Evolutionary conservation across 306 rosid genomes (phyloP).

Genomic region (Lupinus albus): DNA sequence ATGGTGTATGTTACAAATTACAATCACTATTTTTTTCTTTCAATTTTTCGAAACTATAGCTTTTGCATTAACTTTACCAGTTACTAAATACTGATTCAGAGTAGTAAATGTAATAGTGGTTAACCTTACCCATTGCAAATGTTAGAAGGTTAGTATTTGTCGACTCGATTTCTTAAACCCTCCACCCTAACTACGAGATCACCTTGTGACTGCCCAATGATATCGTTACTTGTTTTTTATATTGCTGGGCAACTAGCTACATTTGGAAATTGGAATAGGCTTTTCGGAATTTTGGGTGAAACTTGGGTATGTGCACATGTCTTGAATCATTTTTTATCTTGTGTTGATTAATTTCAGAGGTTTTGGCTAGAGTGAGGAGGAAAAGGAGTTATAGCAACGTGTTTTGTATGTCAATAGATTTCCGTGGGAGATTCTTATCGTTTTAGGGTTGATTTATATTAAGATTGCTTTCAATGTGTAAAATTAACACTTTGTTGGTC

Average conservation of each 20-base stretch:
- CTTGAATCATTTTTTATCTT: constrained; percentile 2
- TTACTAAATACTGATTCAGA: neutral
- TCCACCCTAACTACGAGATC: too few species aligned
- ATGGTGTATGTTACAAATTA: too few species aligned
- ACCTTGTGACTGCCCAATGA: too few species aligned
- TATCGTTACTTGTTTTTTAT: constrained; percentile 19
- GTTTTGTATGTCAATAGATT: constrained; percentile 21
- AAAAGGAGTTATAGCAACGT: constrained; percentile 8
- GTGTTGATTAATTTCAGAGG: constrained; percentile 31
- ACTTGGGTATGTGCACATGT: constrained; percentile 32
- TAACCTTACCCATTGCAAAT: too few species aligned
- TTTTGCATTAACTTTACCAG: constrained; percentile 9
- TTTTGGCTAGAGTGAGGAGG: constrained; percentile 27
- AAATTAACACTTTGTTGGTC: too few species aligned
- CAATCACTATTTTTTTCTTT: too few species aligned
- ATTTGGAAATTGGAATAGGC: constrained; percentile 14
- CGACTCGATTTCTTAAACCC: too few species aligned
- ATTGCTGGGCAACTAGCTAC: constrained; percentile 21
- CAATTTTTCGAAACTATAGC: too few species aligned
- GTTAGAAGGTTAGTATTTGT: too few species aligned
- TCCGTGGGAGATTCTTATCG: constrained; percentile 17
- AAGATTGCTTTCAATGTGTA: too few species aligned
- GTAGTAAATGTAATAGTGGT: constrained; percentile 15
- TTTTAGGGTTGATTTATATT: constrained; percentile 24
- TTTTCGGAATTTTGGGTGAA: constrained; percentile 30